These are phyloP conservation scores for Chaetothyriales sp. DNA, from an alignment of 2,329 filamentous ascomycete species.

Conservation along the genomic window DNA sequence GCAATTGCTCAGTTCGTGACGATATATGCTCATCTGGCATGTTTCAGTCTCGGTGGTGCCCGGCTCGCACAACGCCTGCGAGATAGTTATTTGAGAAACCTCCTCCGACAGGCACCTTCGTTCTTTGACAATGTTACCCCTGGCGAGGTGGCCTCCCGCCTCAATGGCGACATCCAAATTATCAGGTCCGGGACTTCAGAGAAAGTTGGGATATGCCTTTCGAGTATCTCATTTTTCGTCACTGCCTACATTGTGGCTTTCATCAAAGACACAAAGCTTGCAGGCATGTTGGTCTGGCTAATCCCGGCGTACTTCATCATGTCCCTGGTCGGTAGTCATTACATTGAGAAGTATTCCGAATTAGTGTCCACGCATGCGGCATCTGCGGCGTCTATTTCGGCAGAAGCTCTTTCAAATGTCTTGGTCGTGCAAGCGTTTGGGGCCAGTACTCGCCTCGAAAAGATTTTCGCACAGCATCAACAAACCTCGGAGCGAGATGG, in stretches of 20 bases:
- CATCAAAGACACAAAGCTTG: slow-evolving; percentile 33
- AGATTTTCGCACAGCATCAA: slow-evolving; percentile 20
- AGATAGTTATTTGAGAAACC: slow-evolving; percentile 27
- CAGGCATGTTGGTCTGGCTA: slow-evolving; percentile 34
- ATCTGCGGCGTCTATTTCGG: slow-evolving; percentile 45
- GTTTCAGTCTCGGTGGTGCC: slow-evolving; percentile 51
- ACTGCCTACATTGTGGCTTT: slow-evolving; percentile 38
- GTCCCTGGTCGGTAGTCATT: slow-evolving; percentile 31
- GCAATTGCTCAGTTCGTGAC: slow-evolving; percentile 48
- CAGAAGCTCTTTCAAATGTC: slow-evolving; percentile 38
- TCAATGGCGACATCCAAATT: slow-evolving; percentile 34
- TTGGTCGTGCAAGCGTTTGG: slow-evolving; percentile 39
- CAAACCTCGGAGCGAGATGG: slow-evolving; percentile 18
- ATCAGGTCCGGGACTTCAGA: slow-evolving; percentile 36
- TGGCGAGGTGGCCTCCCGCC: slow-evolving; percentile 34
- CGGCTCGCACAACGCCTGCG: slow-evolving; percentile 50
- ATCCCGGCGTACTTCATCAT: slow-evolving; percentile 35
- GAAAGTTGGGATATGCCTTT: slow-evolving; percentile 36
- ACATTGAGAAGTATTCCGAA: slow-evolving; percentile 31
- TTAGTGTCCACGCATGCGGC: slow-evolving; percentile 38
- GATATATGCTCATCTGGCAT: slow-evolving; percentile 51
- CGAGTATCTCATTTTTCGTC: slow-evolving; percentile 34
- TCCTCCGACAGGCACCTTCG: slow-evolving; percentile 18
- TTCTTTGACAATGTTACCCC: slow-evolving; percentile 27
- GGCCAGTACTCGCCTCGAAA: slow-evolving; percentile 37